Evolutionary conservation across 805 yeast genomes (phyloP).

Genomic region (Kazachstania taianensis): DNA sequence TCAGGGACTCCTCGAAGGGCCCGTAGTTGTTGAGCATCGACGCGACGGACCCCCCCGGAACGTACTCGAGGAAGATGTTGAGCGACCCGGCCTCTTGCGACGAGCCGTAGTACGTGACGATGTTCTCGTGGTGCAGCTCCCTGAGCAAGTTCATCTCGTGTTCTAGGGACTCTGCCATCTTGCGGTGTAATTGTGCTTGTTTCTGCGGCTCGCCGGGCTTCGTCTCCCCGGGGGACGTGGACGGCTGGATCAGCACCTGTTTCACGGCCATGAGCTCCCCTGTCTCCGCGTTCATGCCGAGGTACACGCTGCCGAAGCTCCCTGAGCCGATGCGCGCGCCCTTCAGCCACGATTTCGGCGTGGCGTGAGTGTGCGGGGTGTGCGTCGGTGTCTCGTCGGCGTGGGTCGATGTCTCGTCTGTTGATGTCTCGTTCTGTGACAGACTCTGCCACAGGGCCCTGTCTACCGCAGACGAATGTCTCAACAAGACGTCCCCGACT

Average conservation of each 20-base stretch:
- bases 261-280: constrained; percentile 98
- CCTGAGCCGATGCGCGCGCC: constrained; percentile 94
- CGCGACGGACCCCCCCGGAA: constrained; percentile 65
- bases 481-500: constrained; percentile 54
- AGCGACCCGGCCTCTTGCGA: constrained; percentile 59
- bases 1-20: constrained; percentile 68
- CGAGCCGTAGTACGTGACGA: constrained; percentile 86
- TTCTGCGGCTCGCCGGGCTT: constrained; percentile 15
- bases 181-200: constrained; percentile 30
- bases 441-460: constrained; percentile 32
- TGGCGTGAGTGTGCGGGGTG: constrained; percentile 29
- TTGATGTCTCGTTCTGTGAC: constrained; percentile 5
- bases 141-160: constrained; percentile 71
- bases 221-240: constrained; percentile 1
- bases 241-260: constrained; percentile 57
- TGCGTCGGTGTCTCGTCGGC: background rate
- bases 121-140: constrained; percentile 80
- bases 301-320: constrained; percentile 84
- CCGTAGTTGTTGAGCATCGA: constrained; percentile 64
- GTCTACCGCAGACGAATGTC: constrained; percentile 47
- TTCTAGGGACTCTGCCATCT: constrained; percentile 71
- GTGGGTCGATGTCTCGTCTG: constrained; percentile 11
- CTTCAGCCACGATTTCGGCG: constrained; percentile 80
- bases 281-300: constrained; percentile 84
- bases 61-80: constrained; percentile 74